These are phyloP conservation scores for Truncatella angustata DNA, from an alignment of 2,329 filamentous ascomycete genomes.

Conservation along the genomic window DNA sequence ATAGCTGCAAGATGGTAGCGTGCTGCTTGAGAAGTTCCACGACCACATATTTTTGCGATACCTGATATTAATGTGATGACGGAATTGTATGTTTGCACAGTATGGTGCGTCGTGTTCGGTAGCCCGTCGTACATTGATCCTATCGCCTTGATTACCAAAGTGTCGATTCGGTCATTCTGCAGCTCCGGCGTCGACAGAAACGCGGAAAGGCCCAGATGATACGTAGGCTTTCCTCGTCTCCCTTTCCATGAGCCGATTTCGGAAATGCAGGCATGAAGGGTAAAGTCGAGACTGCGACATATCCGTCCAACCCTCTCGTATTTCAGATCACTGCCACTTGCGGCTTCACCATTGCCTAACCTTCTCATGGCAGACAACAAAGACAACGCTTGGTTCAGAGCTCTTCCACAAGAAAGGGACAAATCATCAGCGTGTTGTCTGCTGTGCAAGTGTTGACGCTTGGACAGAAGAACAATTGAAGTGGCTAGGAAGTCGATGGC, in stretches of 20 bases:
- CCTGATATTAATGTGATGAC: conserved; percentile 27
- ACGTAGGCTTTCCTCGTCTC: conserved; percentile 1
- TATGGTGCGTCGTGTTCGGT: not conserved
- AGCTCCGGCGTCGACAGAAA: conserved; percentile 9
- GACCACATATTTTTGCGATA: conserved; percentile 25
- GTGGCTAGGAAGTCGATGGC: conserved; percentile 34
- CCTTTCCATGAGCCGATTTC: conserved; percentile 9
- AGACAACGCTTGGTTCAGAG: conserved; percentile 39
- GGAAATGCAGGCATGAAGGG: conserved; percentile 1
- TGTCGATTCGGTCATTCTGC: not conserved
- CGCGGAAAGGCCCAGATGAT: conserved; percentile 7
- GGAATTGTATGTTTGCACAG: conserved; percentile 2
- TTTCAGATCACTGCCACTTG: conserved; percentile 14
- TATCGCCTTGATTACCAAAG: not conserved
- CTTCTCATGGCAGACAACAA: conserved; percentile 33
- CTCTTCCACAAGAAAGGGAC: conserved; percentile 32
- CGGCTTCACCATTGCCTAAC: conserved; percentile 23
- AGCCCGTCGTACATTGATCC: not conserved
- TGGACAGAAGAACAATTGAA: conserved; percentile 31
- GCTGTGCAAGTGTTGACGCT: conserved; percentile 15
- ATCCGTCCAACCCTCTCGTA: conserved; percentile 18
- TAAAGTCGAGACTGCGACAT: conserved; percentile 18
- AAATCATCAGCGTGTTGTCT: too few species aligned
- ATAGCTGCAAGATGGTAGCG: conserved; percentile 30
- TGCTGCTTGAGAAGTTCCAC: conserved; percentile 24